A percentile compares a stretch with the other conserved stretches of the same genome.
Evolutionary conservation across 805 yeast species (phyloP).

Genomic region (Myxozyma mucilagina): DNA sequence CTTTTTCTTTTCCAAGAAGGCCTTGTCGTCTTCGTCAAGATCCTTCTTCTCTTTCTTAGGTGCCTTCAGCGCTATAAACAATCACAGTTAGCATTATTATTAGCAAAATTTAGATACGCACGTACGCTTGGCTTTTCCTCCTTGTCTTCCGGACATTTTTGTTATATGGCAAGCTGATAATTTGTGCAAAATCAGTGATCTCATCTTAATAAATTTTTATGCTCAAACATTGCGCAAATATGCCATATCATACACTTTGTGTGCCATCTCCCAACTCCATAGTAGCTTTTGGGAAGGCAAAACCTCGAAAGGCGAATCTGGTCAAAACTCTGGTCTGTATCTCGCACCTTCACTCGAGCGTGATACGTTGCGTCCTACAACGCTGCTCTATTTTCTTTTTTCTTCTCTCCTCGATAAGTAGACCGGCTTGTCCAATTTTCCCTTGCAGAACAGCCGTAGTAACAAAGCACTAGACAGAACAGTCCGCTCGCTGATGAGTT

Average conservation of each 20-base stretch:
- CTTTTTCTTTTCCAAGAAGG: conserved; percentile 90
- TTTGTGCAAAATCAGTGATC: background rate
- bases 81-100: conserved; percentile 36
- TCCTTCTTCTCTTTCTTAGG: conserved; percentile 80
- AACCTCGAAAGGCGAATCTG: background rate
- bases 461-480: conserved; percentile 1
- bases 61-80: conserved; percentile 58
- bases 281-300: background rate
- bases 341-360: background rate
- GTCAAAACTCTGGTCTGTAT: background rate
- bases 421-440: background rate
- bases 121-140: conserved; percentile 91
- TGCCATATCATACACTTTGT: background rate
- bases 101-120: conserved; percentile 33
- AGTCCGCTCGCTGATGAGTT: too few species aligned
- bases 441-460: conserved; percentile 1
- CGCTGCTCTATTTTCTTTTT: background rate
- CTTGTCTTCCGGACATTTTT: conserved; percentile 91
- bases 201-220: background rate
- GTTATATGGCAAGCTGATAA: background rate
- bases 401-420: conserved; percentile 5
- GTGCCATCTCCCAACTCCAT: background rate
- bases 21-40: conserved; percentile 76
- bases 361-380: background rate
- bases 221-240: background rate